A percentile compares a stretch with the other conserved stretches of the same genome.
These are phyloP conservation scores for Amaranthus palmeri DNA, from an alignment of 148 eudicot species.

Conservation along the genomic window DNA sequence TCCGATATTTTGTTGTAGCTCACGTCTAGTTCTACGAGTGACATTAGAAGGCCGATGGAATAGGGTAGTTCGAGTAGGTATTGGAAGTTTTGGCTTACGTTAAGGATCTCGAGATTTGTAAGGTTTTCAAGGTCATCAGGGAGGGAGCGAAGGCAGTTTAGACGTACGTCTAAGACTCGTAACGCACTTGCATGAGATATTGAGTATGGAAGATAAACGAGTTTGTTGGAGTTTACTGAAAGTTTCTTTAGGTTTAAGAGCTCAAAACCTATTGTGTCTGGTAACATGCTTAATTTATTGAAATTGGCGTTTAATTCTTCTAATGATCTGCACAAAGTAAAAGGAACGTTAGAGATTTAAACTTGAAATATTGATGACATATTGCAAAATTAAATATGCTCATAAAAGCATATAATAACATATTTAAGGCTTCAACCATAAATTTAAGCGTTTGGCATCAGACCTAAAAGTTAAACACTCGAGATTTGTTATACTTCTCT, in stretches of 20 bases:
- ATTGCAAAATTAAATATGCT: too few relatives aligned
- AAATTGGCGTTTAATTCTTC: constrained; percentile 63
- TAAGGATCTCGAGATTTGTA: constrained; percentile 50
- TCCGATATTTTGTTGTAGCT: constrained; percentile 56
- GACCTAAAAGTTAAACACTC: too few relatives aligned
- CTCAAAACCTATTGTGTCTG: constrained; percentile 74
- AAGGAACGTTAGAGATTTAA: background rate
- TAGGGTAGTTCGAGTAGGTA: constrained; percentile 49
- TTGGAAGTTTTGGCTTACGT: constrained; percentile 73
- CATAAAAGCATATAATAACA: too few relatives aligned
- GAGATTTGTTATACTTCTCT: too few relatives aligned
- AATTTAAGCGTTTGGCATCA: too few relatives aligned
- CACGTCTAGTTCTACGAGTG: constrained; percentile 62
- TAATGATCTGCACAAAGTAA: constrained; percentile 31
- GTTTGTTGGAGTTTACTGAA: constrained; percentile 70
- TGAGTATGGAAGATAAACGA: constrained; percentile 54
- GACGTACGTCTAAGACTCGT: constrained; percentile 51
- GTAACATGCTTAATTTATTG: constrained; percentile 52
- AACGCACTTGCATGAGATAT: constrained; percentile 57
- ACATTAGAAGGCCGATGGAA: constrained; percentile 65
- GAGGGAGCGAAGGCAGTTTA: constrained; percentile 66
- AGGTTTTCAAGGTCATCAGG: constrained; percentile 78
- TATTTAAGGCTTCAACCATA: too few relatives aligned
- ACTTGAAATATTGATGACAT: background rate
- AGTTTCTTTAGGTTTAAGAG: constrained; percentile 54